phyloP scores from a whole-genome alignment of 2,329 filamentous ascomycete genomes.

The Fusarium dlaminii region DNA sequence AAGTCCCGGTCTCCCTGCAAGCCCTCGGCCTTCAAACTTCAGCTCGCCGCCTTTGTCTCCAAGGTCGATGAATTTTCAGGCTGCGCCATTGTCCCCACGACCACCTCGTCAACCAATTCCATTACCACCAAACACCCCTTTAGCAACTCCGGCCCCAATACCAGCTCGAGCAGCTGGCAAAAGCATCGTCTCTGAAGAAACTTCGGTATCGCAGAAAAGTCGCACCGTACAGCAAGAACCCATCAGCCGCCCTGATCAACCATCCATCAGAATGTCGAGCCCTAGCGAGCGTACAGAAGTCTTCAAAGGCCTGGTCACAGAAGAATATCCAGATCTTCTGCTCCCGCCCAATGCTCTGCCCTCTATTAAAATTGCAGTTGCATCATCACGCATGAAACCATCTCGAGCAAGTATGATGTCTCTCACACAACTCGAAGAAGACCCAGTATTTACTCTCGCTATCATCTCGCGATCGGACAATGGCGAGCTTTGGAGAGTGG shows the following conservation, averaged over 20 bases:
- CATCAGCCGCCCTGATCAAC: conserved; percentile 24
- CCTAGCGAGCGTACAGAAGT: conserved; percentile 62
- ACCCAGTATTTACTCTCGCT: conserved; percentile 92
- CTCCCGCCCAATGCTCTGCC: conserved; percentile 89
- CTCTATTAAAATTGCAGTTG: conserved; percentile 85
- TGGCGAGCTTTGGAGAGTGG: conserved; percentile 89
- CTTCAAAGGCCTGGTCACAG: conserved; percentile 81
- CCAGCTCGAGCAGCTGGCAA: conserved; percentile 50
- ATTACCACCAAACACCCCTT: conserved; percentile 74
- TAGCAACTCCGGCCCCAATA: conserved; percentile 59
- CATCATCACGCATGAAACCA: conserved; percentile 93
- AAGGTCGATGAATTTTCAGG: conserved; percentile 55
- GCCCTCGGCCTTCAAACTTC: conserved; percentile 67
- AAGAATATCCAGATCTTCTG: conserved; percentile 86
- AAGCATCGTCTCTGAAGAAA: conserved; percentile 13
- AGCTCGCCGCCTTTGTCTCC: conserved; percentile 77
- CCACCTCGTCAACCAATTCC: conserved; percentile 78
- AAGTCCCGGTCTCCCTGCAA: conserved; percentile 69
- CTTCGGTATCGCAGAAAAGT: conserved; percentile 19
- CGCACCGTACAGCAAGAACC: conserved; percentile 6
- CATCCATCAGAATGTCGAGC: conserved; percentile 46
- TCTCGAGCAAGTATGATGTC: conserved; percentile 86
- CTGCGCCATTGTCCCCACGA: conserved; percentile 73
- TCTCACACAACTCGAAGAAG: conserved; percentile 83
- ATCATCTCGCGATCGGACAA: conserved; percentile 80